Percentiles rank a stretch among this genome's conserved stretches.
Conservation (phyloP, 2,329 filamentous ascomycete genomes). For the Aspergillus japonicus region DNA sequence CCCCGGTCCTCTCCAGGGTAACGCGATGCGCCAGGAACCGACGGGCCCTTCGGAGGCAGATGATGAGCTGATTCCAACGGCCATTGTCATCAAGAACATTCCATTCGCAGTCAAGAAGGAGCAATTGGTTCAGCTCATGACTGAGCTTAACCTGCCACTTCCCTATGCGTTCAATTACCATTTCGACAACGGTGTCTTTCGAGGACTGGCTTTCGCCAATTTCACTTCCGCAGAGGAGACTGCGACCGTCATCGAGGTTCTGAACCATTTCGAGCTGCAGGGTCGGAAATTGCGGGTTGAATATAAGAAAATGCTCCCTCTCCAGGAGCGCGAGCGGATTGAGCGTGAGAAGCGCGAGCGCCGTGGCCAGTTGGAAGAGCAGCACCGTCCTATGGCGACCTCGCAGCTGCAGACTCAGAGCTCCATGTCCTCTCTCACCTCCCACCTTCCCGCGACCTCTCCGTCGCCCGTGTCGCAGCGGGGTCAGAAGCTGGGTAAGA, state of each 20-base stretch:
- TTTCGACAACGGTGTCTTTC: constrained; percentile 96
- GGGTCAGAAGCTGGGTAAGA: constrained; percentile 39
- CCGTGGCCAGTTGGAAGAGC: constrained; percentile 92
- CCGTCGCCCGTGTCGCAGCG: constrained; percentile 66
- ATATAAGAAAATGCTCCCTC: constrained; percentile 99
- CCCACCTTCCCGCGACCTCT: constrained; percentile 62
- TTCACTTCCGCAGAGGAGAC: constrained; percentile 96
- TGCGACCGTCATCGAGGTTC: constrained; percentile 81
- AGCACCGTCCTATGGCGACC: constrained; percentile 72
- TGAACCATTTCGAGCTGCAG: constrained; percentile 95
- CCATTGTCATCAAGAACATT: constrained; percentile 99
- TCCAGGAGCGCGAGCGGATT: constrained; percentile 90
- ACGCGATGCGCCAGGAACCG: constrained; percentile 43
- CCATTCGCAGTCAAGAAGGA: constrained; percentile 98
- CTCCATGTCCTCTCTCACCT: constrained; percentile 76
- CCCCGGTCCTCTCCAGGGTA: constrained; percentile 42
- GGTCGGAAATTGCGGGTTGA: constrained; percentile 93
- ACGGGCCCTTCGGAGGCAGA: constrained; percentile 44
- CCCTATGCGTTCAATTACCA: constrained; percentile 99
- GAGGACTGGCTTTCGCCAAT: constrained; percentile 94
- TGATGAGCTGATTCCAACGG: constrained; percentile 94
- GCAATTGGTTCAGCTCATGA: constrained; percentile 88
- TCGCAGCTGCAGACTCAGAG: constrained; percentile 75
- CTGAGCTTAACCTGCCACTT: constrained; percentile 85
- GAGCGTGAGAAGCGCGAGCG: constrained; percentile 96